Evolutionary conservation across 768 basidiomycete species (phyloP).

Genomic region (Suillus sp.): DNA sequence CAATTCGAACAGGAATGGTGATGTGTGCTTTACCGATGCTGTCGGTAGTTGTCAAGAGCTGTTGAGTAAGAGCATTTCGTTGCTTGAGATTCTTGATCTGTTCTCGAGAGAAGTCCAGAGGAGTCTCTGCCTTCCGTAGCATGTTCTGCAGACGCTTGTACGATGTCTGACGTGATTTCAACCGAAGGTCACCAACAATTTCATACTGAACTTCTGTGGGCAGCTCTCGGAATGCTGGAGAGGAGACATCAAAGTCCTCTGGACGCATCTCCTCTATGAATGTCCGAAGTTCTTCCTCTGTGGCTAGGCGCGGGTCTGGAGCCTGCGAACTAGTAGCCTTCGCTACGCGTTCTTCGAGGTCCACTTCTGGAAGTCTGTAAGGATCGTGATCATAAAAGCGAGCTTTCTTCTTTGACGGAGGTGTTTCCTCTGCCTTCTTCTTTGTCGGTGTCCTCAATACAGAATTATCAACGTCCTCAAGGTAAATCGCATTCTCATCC

Average conservation of each 20-base stretch:
- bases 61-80: constrained; percentile 90
- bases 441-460: constrained; percentile 53
- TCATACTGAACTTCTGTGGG: constrained; percentile 98
- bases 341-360: constrained; percentile 63
- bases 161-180: constrained; percentile 94
- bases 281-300: constrained; percentile 88
- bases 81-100: constrained; percentile 91
- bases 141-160: constrained; percentile 90
- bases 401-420: constrained; percentile 57
- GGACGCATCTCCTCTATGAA: constrained; percentile 98
- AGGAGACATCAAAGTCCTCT: constrained; percentile 91
- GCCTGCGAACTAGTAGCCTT: constrained; percentile 59
- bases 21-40: constrained; percentile 89
- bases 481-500: constrained; percentile 77
- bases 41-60: constrained; percentile 89
- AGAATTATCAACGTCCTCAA: constrained; percentile 77
- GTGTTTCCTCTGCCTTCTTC: constrained; percentile 31
- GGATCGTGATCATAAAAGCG: constrained; percentile 84
- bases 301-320: constrained; percentile 92
- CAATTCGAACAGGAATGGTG: constrained; percentile 90
- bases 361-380: constrained; percentile 85
- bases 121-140: constrained; percentile 74
- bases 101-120: constrained; percentile 94
- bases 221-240: constrained; percentile 86
- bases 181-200: constrained; percentile 92